These are phyloP conservation scores for Yamadazyma kanchanaburiensis DNA, from an alignment of 1,139 yeast species.

Conservation along the genomic window DNA sequence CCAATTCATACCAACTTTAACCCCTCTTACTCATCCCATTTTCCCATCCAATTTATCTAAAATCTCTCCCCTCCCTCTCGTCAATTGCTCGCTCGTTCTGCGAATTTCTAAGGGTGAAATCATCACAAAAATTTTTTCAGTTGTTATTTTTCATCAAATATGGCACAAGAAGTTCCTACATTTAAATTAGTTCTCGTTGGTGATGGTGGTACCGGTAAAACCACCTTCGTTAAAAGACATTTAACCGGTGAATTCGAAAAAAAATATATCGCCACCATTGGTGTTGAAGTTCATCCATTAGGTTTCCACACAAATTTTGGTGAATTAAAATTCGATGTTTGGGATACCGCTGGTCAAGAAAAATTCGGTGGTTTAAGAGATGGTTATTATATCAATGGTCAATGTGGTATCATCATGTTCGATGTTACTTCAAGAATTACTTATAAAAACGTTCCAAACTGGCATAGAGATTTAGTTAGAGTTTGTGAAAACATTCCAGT, in stretches of 20 bases:
- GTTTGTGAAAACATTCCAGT: constrained; percentile 99
- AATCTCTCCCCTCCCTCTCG: too few relatives aligned
- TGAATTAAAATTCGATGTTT: constrained; percentile 97
- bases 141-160: constrained; percentile 14
- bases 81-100: background rate
- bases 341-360: constrained; percentile 99
- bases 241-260: constrained; percentile 99
- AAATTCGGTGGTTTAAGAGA: constrained; percentile 99
- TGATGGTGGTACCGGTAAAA: constrained; percentile 99
- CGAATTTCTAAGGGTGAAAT: constrained; percentile 5
- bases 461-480: constrained; percentile 99
- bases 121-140: constrained; percentile 5
- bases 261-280: constrained; percentile 97
- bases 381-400: constrained; percentile 99
- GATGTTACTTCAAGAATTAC: constrained; percentile 99
- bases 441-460: constrained; percentile 99
- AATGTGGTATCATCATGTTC: constrained; percentile 99
- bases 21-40: too few relatives aligned
- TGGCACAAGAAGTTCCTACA: constrained; percentile 90
- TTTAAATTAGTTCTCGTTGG: constrained; percentile 98
- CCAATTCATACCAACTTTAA: too few relatives aligned
- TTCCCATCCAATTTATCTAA: too few relatives aligned
- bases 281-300: constrained; percentile 99
- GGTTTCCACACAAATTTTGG: constrained; percentile 98
- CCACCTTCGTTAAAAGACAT: constrained; percentile 99